Percentiles rank a stretch among this genome's conserved stretches.
Evolutionary conservation across 345 rosid species (phyloP).

Genomic region (Dipteronia dyeriana): DNA sequence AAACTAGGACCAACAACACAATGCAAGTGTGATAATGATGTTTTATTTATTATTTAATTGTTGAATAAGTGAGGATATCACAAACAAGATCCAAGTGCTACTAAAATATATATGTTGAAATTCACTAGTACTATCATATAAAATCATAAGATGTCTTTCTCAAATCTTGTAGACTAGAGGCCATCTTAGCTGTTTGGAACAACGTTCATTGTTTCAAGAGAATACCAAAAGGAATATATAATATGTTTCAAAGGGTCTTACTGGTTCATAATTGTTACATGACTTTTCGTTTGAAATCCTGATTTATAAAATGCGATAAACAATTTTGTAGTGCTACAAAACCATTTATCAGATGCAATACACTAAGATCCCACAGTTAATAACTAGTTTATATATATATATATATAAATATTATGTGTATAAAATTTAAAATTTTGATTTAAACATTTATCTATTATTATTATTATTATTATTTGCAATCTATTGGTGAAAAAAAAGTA

Average conservation of each 20-base stretch:
- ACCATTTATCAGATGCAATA: too few relatives aligned
- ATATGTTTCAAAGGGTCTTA: neutral
- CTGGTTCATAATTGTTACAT: too few relatives aligned
- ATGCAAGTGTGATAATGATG: neutral
- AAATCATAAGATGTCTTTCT: neutral
- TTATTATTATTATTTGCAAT: too few relatives aligned
- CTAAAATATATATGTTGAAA: neutral
- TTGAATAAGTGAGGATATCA: neutral
- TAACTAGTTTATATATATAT: too few relatives aligned
- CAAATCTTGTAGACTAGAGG: neutral
- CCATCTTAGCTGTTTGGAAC: slow-evolving; percentile 4
- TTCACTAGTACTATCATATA: neutral
- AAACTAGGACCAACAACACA: neutral
- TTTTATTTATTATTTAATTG: neutral
- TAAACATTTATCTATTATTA: too few relatives aligned
- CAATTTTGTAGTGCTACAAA: too few relatives aligned
- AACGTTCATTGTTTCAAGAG: slow-evolving; percentile 11
- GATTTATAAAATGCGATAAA: too few relatives aligned
- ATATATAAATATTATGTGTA: too few relatives aligned
- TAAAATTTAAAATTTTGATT: too few relatives aligned
- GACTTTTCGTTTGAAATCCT: too few relatives aligned
- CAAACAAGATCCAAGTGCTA: neutral
- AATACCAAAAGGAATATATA: neutral
- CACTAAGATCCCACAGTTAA: too few relatives aligned
- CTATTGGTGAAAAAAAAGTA: too few relatives aligned